Evolutionary conservation across 108 stramenopile species (phyloP).

Genomic region (Aurantiochytrium sp.): DNA sequence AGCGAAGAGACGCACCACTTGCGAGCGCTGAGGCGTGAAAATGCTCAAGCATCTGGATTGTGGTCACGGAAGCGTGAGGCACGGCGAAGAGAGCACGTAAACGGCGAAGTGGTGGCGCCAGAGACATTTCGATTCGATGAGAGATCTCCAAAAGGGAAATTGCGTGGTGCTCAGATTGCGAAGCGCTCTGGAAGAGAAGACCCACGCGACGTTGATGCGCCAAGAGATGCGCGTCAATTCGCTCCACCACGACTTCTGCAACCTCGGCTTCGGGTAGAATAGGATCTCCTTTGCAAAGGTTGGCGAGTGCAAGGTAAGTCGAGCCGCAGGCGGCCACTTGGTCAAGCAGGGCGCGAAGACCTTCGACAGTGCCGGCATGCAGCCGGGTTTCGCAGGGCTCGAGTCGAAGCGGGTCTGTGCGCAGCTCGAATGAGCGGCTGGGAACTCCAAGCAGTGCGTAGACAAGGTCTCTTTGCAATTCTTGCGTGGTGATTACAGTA

Average conservation of each 20-base stretch:
- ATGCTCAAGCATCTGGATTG: neutral
- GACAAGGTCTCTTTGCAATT: neutral
- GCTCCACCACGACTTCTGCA: neutral
- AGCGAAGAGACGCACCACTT: neutral
- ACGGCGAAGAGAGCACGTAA: neutral
- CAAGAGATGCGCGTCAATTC: neutral
- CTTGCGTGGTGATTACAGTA: neutral
- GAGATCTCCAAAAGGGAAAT: neutral
- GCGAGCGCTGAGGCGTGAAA: neutral
- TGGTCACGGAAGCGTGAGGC: neutral
- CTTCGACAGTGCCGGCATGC: neutral
- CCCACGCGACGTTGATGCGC: neutral
- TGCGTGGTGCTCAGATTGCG: neutral
- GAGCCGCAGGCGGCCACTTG: neutral
- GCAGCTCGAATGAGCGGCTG: no score
- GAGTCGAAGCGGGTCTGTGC: no score
- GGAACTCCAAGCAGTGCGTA: no score
- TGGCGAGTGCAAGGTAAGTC: neutral
- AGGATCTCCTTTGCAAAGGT: neutral
- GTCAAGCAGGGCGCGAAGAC: neutral
- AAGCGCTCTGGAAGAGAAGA: neutral
- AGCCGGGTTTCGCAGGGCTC: neutral
- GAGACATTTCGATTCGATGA: neutral
- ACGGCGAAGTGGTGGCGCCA: neutral
- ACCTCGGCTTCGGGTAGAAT: neutral